Percentiles rank a stretch among this genome's conserved stretches.
Conservation (phyloP, 805 yeast genomes). For the Helenozyma rhizophorensis region DNA sequence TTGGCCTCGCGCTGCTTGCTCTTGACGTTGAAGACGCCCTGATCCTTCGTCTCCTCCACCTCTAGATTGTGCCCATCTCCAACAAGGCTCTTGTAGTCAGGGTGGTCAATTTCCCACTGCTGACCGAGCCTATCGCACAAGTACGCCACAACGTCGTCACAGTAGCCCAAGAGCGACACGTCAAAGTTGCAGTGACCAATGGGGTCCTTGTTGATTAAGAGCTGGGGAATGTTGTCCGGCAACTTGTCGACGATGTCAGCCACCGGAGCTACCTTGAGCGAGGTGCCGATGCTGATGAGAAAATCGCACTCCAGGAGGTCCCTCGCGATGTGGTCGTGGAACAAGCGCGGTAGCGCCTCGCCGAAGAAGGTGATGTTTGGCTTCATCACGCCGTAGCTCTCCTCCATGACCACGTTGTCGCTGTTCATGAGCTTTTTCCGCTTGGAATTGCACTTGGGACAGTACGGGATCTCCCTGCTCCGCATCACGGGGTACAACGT, state of each 20-base stretch:
- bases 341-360: slow-evolving; percentile 69
- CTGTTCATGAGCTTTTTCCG: slow-evolving; percentile 27
- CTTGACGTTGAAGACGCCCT: slow-evolving; percentile 5
- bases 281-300: slow-evolving; percentile 82
- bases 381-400: slow-evolving; percentile 76
- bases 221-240: slow-evolving; percentile 73
- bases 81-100: slow-evolving; percentile 16
- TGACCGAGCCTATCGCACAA: slow-evolving; percentile 34
- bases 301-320: slow-evolving; percentile 73
- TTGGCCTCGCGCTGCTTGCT: slow-evolving; percentile 6
- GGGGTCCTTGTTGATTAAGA: slow-evolving; percentile 73
- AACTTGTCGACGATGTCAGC: slow-evolving; percentile 78
- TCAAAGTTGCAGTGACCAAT: slow-evolving; percentile 77
- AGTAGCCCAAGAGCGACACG: slow-evolving; percentile 67
- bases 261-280: slow-evolving; percentile 89
- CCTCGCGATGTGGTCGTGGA: slow-evolving; percentile 53
- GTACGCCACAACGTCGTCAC: slow-evolving; percentile 77
- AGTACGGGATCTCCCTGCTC: slow-evolving; percentile 58
- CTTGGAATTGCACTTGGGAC: slow-evolving; percentile 58
- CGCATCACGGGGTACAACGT: slow-evolving; percentile 58
- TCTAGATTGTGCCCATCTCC: slow-evolving; percentile 9
- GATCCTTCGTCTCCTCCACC: slow-evolving; percentile 3
- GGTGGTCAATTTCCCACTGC: slow-evolving; percentile 32
- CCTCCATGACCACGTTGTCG: slow-evolving; percentile 32
- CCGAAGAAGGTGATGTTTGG: slow-evolving; percentile 94